These are phyloP conservation scores for Oryza longistaminata DNA, from an alignment of 176 grass and related monocot species.

Conservation along the genomic window DNA sequence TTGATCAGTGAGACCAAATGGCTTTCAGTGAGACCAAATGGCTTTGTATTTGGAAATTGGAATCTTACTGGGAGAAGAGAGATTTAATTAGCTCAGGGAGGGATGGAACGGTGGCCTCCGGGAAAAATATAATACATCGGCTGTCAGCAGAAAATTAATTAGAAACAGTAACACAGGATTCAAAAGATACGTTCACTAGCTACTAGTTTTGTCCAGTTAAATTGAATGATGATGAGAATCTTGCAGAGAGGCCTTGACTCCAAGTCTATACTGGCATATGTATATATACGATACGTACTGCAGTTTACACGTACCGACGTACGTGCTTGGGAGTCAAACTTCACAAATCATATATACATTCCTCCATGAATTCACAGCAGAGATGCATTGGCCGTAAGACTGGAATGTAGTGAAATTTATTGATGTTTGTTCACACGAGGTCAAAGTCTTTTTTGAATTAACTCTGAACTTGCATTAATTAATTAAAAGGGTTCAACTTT, in stretches of 20 bases:
- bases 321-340: background rate
- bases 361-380: background rate
- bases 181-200: slow-evolving; percentile 36
- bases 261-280: background rate
- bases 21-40: background rate
- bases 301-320: background rate
- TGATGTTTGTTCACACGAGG: background rate
- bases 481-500: background rate
- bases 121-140: background rate
- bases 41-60: slow-evolving; percentile 13
- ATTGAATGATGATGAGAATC: slow-evolving; percentile 22
- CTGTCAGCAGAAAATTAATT: slow-evolving; percentile 37
- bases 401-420: background rate
- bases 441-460: background rate
- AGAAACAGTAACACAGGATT: slow-evolving; percentile 33
- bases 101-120: background rate
- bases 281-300: background rate
- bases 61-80: slow-evolving; percentile 36
- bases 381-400: background rate
- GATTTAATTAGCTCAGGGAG: background rate
- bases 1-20: slow-evolving; percentile 19
- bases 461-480: background rate
- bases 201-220: slow-evolving; percentile 16
- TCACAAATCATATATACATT: slow-evolving; percentile 11
- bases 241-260: background rate